These are phyloP conservation scores for Turnera subulata DNA, from an alignment of 345 rosid species.

Conservation along the genomic window DNA sequence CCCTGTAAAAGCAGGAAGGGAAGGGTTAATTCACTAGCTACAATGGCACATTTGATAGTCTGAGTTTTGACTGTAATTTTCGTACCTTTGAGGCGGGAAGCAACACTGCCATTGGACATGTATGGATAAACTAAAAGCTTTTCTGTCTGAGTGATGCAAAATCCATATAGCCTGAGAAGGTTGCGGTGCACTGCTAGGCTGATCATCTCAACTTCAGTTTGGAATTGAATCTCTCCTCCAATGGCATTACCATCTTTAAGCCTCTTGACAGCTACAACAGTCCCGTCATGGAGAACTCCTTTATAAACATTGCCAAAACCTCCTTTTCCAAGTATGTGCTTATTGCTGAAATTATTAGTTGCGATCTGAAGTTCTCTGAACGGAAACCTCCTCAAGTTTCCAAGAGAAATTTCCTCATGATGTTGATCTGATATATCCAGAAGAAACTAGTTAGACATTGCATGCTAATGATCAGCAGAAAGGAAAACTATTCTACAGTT, in stretches of 20 bases:
- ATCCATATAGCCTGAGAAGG: conserved; percentile 84
- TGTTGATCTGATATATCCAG: conserved; percentile 39
- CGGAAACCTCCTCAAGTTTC: conserved; percentile 84
- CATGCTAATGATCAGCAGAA: neutral
- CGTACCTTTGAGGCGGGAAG: conserved; percentile 86
- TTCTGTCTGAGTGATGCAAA: conserved; percentile 75
- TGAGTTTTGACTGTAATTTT: neutral
- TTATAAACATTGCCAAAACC: conserved; percentile 93
- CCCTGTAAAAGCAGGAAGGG: conserved; percentile 28
- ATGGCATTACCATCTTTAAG: conserved; percentile 77
- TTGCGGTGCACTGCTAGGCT: conserved; percentile 95
- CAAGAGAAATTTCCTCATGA: conserved; percentile 77
- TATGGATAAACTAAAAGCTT: conserved; percentile 90
- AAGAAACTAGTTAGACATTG: neutral
- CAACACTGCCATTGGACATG: conserved; percentile 98
- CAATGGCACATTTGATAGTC: too few relatives aligned
- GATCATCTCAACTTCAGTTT: conserved; percentile 96
- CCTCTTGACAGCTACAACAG: conserved; percentile 85
- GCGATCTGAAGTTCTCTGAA: conserved; percentile 84
- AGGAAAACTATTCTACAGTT: neutral
- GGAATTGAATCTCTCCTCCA: conserved; percentile 86
- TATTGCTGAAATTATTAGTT: conserved; percentile 83
- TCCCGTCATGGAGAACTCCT: conserved; percentile 79
- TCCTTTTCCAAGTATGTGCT: conserved; percentile 85
- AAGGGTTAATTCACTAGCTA: neutral